Percentiles rank a stretch among this genome's conserved stretches.
phyloP scores from a whole-genome alignment of 495 filamentous ascomycete species.

The Saxispiralis lemnorum region DNA sequence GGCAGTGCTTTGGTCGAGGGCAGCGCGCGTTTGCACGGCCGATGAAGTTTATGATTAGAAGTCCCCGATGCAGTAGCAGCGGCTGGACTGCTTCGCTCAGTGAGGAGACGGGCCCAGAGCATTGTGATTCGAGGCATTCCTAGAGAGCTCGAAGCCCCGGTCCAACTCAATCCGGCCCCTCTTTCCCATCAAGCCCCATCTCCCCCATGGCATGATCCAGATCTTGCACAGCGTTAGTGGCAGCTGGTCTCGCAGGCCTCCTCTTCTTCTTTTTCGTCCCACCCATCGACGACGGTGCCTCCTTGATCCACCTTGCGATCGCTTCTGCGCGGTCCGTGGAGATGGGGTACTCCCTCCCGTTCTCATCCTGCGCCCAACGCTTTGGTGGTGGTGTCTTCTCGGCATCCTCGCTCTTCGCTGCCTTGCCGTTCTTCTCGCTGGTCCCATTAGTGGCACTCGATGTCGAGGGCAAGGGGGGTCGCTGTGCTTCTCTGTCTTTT shows the following conservation, averaged over 20 bases:
- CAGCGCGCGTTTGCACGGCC: too few relatives aligned
- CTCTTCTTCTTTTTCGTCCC: conserved; percentile 19
- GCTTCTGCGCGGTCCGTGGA: conserved; percentile 48
- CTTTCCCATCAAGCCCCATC: conserved; percentile 1
- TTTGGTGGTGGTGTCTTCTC: conserved; percentile 27
- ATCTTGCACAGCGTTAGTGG: not conserved
- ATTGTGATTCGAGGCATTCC: too few relatives aligned
- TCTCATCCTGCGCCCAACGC: conserved; percentile 42
- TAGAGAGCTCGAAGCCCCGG: not conserved
- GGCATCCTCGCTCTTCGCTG: conserved; percentile 9
- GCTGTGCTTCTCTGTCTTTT: conserved; percentile 2
- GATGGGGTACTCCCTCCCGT: conserved; percentile 50
- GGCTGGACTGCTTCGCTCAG: too few relatives aligned
- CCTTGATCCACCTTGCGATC: conserved; percentile 50
- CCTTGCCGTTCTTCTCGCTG: not conserved
- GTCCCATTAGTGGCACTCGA: not conserved
- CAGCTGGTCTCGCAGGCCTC: conserved; percentile 2
- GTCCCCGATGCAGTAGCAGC: too few relatives aligned
- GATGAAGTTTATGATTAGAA: too few relatives aligned
- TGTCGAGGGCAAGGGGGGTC: not conserved
- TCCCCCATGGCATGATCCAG: not conserved
- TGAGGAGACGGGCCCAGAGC: too few relatives aligned
- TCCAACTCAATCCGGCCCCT: not conserved
- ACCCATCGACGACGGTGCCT: conserved; percentile 31
- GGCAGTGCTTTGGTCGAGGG: too few relatives aligned